Evolutionary conservation across 148 eudicot species (phyloP).

Genomic region (Vaccinium corymbosum): DNA sequence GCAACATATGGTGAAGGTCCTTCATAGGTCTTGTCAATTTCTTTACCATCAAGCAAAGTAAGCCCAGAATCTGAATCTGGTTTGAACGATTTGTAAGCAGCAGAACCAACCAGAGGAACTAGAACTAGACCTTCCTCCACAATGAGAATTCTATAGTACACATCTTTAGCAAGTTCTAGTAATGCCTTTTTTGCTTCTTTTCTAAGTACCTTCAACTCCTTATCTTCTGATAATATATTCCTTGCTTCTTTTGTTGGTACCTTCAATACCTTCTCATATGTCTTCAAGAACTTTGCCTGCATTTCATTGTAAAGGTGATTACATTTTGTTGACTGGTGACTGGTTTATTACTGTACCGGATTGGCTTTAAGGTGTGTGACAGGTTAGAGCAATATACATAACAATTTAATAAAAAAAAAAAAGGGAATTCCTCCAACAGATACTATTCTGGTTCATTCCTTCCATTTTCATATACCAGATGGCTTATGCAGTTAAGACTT

Average conservation of each 20-base stretch:
- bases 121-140: slow-evolving; percentile 79
- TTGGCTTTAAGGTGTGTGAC: neutral
- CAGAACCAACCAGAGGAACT: slow-evolving; percentile 81
- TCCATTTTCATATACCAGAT: neutral
- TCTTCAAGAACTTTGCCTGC: slow-evolving; percentile 64
- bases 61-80: slow-evolving; percentile 75
- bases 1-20: slow-evolving; percentile 71
- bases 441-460: neutral
- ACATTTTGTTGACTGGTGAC: neutral
- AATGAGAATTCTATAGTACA: slow-evolving; percentile 58
- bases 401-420: neutral
- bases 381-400: neutral
- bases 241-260: slow-evolving; percentile 60
- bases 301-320: slow-evolving; percentile 14
- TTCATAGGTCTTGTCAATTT: slow-evolving; percentile 48
- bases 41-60: slow-evolving; percentile 78
- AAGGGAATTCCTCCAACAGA: neutral
- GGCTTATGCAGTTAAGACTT: neutral
- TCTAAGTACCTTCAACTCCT: slow-evolving; percentile 20
- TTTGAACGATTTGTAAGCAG: slow-evolving; percentile 63
- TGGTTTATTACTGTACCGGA: neutral
- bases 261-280: slow-evolving; percentile 50
- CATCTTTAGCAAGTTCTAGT: slow-evolving; percentile 66
- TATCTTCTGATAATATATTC: slow-evolving; percentile 48
- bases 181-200: slow-evolving; percentile 66